A percentile compares a stretch with the other conserved stretches of the same genome.
Evolutionary conservation across 768 basidiomycete genomes (phyloP).

Genomic region (Lentinus brumalis): DNA sequence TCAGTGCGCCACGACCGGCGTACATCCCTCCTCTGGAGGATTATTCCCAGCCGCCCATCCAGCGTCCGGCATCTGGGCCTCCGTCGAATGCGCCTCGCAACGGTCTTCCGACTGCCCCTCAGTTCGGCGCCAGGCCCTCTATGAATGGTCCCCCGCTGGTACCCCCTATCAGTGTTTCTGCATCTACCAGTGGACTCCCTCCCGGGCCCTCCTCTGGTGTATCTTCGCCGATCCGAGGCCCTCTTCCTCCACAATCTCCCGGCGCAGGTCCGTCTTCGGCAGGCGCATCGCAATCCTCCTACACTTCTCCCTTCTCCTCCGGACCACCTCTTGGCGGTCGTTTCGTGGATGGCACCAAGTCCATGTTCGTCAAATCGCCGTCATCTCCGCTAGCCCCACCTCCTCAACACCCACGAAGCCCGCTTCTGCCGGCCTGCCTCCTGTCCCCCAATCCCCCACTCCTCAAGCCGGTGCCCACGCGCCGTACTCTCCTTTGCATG

Average conservation of each 20-base stretch:
- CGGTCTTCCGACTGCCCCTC: constrained; percentile 14
- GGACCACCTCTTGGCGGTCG: constrained; percentile 64
- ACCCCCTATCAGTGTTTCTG: neutral
- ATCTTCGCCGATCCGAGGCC: constrained; percentile 1
- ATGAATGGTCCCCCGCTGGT: constrained; percentile 5
- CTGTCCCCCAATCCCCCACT: constrained; percentile 23
- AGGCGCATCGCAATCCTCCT: constrained; percentile 30
- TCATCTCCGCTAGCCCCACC: constrained; percentile 37
- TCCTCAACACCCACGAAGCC: constrained; percentile 22
- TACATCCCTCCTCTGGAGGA: constrained; percentile 69
- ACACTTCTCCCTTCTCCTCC: constrained; percentile 34
- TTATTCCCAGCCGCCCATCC: constrained; percentile 40
- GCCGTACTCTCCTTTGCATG: constrained; percentile 12
- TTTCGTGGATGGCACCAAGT: constrained; percentile 74
- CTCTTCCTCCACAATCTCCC: constrained; percentile 48
- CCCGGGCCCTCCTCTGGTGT: constrained; percentile 8
- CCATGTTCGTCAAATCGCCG: constrained; percentile 71
- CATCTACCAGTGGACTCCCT: neutral
- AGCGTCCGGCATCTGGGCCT: constrained; percentile 23
- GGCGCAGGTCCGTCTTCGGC: constrained; percentile 58
- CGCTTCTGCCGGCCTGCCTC: constrained; percentile 5
- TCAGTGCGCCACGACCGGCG: constrained; percentile 60
- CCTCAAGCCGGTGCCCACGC: constrained; percentile 18
- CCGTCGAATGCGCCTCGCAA: constrained; percentile 24
- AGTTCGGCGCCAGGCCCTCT: constrained; percentile 3